Percentiles rank a stretch among this genome's conserved stretches.
Conservation (phyloP, 192 early-diverging fungal species). For the Obelidium mucronatum region DNA sequence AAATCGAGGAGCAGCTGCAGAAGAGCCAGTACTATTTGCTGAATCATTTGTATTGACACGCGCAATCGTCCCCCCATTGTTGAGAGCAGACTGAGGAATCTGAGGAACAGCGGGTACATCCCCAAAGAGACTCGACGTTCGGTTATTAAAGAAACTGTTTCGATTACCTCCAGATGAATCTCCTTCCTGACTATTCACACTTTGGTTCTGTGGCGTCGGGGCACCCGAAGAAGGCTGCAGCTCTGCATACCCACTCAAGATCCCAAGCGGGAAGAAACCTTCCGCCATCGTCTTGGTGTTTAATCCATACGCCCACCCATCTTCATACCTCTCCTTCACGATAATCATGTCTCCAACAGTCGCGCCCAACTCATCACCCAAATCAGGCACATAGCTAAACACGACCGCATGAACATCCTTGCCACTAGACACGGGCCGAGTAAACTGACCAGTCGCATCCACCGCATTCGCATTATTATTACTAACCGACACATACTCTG, state of each 20-base stretch:
- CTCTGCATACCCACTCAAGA: background rate
- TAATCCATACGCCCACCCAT: slow-evolving; percentile 63
- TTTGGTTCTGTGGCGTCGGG: background rate
- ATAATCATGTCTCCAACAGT: slow-evolving; percentile 49
- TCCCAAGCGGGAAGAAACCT: slow-evolving; percentile 25
- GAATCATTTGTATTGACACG: background rate
- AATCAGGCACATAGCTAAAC: background rate
- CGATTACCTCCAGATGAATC: background rate
- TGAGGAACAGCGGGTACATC: background rate
- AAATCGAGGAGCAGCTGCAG: background rate
- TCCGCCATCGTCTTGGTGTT: slow-evolving; percentile 42
- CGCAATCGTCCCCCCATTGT: background rate
- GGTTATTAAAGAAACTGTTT: background rate
- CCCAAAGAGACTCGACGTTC: background rate
- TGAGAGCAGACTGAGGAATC: background rate
- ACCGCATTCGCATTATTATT: background rate
- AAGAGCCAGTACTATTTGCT: background rate
- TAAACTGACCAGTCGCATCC: background rate
- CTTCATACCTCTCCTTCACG: slow-evolving; percentile 55
- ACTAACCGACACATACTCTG: too few species aligned
- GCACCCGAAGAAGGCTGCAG: background rate
- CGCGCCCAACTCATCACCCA: slow-evolving; percentile 5
- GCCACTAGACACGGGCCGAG: background rate
- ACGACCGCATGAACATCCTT: slow-evolving; percentile 3
- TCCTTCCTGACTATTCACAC: too few species aligned